Percentiles rank a stretch among this genome's conserved stretches.
Evolutionary conservation across 164 flowering plant genomes (phyloP).

Genomic region (Macadamia integrifolia): DNA sequence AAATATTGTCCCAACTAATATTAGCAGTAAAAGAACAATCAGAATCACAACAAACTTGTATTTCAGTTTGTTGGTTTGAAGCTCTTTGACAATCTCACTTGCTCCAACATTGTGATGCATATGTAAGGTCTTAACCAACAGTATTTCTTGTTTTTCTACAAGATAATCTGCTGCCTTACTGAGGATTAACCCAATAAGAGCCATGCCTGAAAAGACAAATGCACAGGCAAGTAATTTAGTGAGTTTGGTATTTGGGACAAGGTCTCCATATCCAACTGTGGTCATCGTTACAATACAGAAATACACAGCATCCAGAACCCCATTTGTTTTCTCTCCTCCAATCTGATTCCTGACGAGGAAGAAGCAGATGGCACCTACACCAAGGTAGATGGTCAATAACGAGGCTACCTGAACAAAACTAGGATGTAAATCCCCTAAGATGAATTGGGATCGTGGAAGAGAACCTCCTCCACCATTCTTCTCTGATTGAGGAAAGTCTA

Average conservation of each 20-base stretch:
- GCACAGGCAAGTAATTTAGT: constrained; percentile 67
- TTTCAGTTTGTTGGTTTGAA: constrained; percentile 39
- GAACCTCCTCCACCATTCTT: constrained; percentile 1
- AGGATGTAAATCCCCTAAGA: constrained; percentile 36
- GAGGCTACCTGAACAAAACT: constrained; percentile 33
- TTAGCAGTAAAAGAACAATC: constrained; percentile 34
- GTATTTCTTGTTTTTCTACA: constrained; percentile 61
- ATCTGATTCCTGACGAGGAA: constrained; percentile 47
- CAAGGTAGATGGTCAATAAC: constrained; percentile 42
- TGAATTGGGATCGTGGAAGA: constrained; percentile 22
- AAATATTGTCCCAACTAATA: constrained; percentile 46
- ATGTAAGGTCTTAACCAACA: constrained; percentile 49
- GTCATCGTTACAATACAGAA: constrained; percentile 91
- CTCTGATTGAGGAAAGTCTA: constrained; percentile 20
- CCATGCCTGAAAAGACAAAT: constrained; percentile 78
- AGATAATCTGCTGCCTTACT: constrained; percentile 73
- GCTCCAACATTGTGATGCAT: constrained; percentile 20
- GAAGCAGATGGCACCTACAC: constrained; percentile 58
- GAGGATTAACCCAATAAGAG: constrained; percentile 54
- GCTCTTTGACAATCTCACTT: constrained; percentile 42
- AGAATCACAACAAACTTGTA: constrained; percentile 37
- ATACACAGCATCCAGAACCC: constrained; percentile 67
- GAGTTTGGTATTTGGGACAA: constrained; percentile 49
- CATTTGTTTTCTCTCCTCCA: constrained; percentile 59
- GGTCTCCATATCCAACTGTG: constrained; percentile 90